These are phyloP conservation scores for Globisporangium recalcitrans DNA, from an alignment of 352 stramenopile species.

Conservation along the genomic window DNA sequence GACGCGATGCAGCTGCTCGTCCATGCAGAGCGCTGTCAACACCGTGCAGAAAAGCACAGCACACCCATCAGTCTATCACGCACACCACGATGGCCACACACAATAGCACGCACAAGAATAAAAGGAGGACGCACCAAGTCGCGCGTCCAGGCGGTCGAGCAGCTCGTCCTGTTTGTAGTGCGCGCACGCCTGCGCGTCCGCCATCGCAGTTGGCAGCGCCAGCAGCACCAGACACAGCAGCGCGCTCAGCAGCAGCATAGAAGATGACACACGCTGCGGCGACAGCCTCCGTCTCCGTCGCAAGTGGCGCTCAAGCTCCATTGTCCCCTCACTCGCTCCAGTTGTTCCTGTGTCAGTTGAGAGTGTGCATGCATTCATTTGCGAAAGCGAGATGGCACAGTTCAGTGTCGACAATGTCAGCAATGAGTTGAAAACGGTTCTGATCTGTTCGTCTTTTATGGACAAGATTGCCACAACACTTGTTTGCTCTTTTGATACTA, in stretches of 20 bases:
- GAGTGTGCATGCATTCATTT: not conserved
- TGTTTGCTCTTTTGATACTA: too few relatives aligned
- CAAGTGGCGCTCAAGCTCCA: not conserved
- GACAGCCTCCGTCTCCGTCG: not conserved
- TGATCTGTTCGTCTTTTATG: too few relatives aligned
- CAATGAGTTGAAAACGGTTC: too few relatives aligned
- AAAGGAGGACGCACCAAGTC: constrained; percentile 22
- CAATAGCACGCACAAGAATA: not conserved
- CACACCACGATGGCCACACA: not conserved
- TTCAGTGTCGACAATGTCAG: too few relatives aligned
- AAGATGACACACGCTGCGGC: not conserved
- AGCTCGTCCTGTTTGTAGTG: constrained; percentile 38
- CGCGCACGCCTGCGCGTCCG: constrained; percentile 22
- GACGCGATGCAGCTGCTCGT: constrained; percentile 18
- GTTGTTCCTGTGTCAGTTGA: not conserved
- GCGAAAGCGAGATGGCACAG: not conserved
- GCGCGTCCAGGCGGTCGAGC: constrained; percentile 36
- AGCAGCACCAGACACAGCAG: not conserved
- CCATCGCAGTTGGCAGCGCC: constrained; percentile 15
- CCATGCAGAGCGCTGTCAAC: constrained; percentile 24
- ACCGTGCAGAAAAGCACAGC: not conserved
- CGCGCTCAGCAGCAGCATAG: not conserved
- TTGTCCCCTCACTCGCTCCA: not conserved
- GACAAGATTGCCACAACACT: too few relatives aligned
- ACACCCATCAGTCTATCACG: not conserved